phyloP scores from a whole-genome alignment of 2,329 filamentous ascomycete species.

The Hymenoscyphus scutula region DNA sequence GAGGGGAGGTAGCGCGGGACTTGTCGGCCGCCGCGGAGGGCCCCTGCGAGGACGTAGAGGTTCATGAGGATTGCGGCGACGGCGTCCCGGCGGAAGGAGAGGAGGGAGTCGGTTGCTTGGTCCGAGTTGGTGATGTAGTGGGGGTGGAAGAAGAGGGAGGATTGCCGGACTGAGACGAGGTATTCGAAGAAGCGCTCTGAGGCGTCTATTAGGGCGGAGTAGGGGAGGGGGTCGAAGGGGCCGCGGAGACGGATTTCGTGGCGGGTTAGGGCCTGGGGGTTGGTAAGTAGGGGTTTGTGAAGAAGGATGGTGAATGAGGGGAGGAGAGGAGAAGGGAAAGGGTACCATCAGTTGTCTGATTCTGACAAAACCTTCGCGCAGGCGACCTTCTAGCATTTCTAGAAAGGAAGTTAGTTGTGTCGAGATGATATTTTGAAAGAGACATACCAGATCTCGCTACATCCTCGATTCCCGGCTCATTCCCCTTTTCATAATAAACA shows the following conservation, averaged over 20 bases:
- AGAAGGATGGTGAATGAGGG: neutral
- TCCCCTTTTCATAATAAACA: conserved; percentile 55
- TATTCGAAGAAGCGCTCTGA: conserved; percentile 60
- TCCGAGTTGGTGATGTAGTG: conserved; percentile 50
- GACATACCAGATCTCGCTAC: conserved; percentile 44
- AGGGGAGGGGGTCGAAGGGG: conserved; percentile 55
- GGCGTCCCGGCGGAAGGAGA: conserved; percentile 53
- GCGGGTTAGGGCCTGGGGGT: conserved; percentile 47
- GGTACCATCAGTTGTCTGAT: conserved; percentile 51
- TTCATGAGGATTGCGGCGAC: conserved; percentile 58
- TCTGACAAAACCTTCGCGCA: conserved; percentile 59
- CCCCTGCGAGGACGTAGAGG: conserved; percentile 56
- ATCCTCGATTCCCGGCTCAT: conserved; percentile 50
- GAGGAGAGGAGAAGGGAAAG: neutral
- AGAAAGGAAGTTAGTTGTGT: conserved; percentile 15
- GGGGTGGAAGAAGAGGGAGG: conserved; percentile 56
- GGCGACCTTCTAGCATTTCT: conserved; percentile 56
- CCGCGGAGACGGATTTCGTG: conserved; percentile 59
- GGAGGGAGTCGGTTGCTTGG: conserved; percentile 47
- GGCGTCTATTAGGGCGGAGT: conserved; percentile 53
- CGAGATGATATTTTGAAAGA: too few species aligned
- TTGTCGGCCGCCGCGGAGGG: conserved; percentile 48
- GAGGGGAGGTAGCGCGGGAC: conserved; percentile 56
- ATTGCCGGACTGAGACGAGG: conserved; percentile 55
- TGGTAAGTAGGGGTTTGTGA: conserved; percentile 4